Evolutionary conservation across 345 rosid species (phyloP), one percentile per base, ranked within the genome.

Genomic region (Limnanthes douglasii): DNA sequence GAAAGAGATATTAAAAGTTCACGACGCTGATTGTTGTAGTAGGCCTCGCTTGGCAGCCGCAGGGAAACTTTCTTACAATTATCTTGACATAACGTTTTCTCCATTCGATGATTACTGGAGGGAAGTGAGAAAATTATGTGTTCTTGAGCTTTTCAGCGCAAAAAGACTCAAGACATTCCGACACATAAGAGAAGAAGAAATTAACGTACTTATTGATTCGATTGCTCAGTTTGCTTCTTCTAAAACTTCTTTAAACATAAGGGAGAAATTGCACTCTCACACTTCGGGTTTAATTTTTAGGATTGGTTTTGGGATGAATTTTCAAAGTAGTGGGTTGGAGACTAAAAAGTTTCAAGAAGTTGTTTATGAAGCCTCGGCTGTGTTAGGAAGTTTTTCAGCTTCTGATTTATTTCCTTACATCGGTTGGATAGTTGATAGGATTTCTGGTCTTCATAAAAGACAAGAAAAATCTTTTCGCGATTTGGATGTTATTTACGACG

Each of bases 241-340:
- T 26, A 43, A 37, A 2, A 21, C 54, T 7, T 34, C 41, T 0
- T 31, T 68, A 11, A 49, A 69, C 41, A 24, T 63, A 37, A 56
- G 46, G 12, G 39, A 48, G 32, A 48, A 25, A 17, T 42, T 58
- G 32, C 29, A 53, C 27, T 8, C 45, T 6, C 47, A 59, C 6
- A 50, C 68, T 0, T 50, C 39, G 4, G 19, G 46, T n/a, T 33
- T 64, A 10, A 56, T 53, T 30, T 66, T 69, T 32, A 53, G 56
- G 21, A 16, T 62, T 34, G 69, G 63, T 0, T 75, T 75, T 13
- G 64, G 78, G n/a, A 50, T 54, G 48, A 64, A 43, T 39, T 68
- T 57, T 18, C 57, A 53, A 0, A 59, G 41, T 0, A 66, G 49
- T 4, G 60, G 39, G 2, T 17, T 43, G 2, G 66, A 40, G 15